A percentile compares a stretch with the other conserved stretches of the same genome.
phyloP scores from a whole-genome alignment of 2,329 filamentous ascomycete species.

The Fusarium haematococcum region DNA sequence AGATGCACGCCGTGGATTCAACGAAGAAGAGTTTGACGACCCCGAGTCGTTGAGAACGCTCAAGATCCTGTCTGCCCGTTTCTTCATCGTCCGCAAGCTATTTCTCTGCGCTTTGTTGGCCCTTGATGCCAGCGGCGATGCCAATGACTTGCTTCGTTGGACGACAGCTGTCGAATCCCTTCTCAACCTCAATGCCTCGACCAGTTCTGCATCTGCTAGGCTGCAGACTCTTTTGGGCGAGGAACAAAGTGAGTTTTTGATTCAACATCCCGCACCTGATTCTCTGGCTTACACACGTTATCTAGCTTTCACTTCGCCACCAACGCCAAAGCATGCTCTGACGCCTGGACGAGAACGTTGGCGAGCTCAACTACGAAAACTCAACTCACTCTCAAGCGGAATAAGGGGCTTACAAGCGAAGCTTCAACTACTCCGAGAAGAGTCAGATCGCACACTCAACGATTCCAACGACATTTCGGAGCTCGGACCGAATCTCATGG shows the following conservation, averaged over 20 bases:
- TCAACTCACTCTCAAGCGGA: slow-evolving; percentile 88
- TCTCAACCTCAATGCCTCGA: slow-evolving; percentile 70
- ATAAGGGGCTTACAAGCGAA: slow-evolving; percentile 95
- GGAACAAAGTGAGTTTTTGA: slow-evolving; percentile 75
- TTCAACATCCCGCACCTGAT: background rate
- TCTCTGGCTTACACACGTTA: slow-evolving; percentile 11
- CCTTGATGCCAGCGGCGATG: slow-evolving; percentile 83
- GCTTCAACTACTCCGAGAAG: slow-evolving; percentile 89
- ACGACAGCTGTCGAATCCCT: slow-evolving; percentile 82
- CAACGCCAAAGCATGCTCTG: slow-evolving; percentile 69
- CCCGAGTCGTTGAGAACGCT: slow-evolving; percentile 81
- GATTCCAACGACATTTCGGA: slow-evolving; percentile 79
- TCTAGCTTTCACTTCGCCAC: slow-evolving; percentile 64
- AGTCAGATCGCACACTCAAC: slow-evolving; percentile 84
- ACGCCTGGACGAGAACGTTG: slow-evolving; percentile 85
- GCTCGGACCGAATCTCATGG: slow-evolving; percentile 81
- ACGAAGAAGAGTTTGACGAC: slow-evolving; percentile 79
- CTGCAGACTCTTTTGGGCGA: slow-evolving; percentile 79
- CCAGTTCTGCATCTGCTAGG: slow-evolving; percentile 71
- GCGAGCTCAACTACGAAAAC: slow-evolving; percentile 87
- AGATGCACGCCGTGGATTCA: slow-evolving; percentile 74
- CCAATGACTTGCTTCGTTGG: slow-evolving; percentile 83
- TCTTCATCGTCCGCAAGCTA: slow-evolving; percentile 84
- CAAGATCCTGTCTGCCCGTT: slow-evolving; percentile 83
- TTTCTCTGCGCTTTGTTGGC: slow-evolving; percentile 91